phyloP scores from a whole-genome alignment of 1,139 yeast genomes.

The Blastobotrys arbuscula region DNA sequence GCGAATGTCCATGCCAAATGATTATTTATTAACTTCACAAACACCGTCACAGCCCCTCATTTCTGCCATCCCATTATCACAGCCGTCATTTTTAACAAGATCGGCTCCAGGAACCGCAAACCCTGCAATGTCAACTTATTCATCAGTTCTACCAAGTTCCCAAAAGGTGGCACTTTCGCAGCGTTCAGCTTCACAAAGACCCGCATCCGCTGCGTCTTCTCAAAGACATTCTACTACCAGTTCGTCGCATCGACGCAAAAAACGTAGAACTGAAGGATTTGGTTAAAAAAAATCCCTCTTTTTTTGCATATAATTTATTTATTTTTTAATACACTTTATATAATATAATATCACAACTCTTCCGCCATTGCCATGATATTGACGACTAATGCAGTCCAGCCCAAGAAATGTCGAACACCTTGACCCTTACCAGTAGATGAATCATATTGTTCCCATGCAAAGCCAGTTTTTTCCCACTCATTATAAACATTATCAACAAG shows the following conservation, averaged over 20 bases:
- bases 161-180: too few species aligned
- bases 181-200: too few species aligned
- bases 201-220: too few species aligned
- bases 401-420: slow-evolving; percentile 86
- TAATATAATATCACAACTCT: slow-evolving; percentile 14
- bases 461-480: slow-evolving; percentile 72
- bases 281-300: slow-evolving; percentile 7
- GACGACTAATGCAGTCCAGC: slow-evolving; percentile 86
- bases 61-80: neutral
- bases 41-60: neutral
- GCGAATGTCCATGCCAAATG: neutral
- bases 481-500: slow-evolving; percentile 60
- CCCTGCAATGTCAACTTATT: too few species aligned
- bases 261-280: slow-evolving; percentile 19
- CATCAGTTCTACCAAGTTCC: neutral
- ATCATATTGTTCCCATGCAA: slow-evolving; percentile 88
- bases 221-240: neutral
- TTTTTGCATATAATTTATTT: neutral
- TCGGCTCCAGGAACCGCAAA: too few species aligned
- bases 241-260: neutral
- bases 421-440: slow-evolving; percentile 68
- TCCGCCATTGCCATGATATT: slow-evolving; percentile 80
- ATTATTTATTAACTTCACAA: neutral
- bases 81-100: too few species aligned
- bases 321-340: neutral